Evolutionary conservation across 164 flowering plant genomes (phyloP), one percentile per base, ranked within the genome.

Genomic region (Taxillus chinensis): DNA sequence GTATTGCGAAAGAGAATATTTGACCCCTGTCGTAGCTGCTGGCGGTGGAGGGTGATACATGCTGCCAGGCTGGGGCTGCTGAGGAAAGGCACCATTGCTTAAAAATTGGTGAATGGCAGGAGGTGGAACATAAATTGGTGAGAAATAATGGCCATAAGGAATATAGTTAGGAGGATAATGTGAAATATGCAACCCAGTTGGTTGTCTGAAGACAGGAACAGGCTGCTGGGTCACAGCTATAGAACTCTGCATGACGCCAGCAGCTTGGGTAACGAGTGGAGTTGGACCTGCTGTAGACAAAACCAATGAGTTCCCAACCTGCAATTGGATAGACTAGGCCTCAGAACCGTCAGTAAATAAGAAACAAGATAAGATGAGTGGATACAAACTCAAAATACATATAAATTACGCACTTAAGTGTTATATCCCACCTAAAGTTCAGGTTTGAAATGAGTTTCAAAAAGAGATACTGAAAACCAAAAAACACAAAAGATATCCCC

Each of bases 201-300:
- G 93, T 13, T 85, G 92, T 9, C 95, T 78, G 67, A 86, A 89
- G 49, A 89, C 78, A 56, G 93, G 90, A 45, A 89, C 69, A 48
- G 92, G 82, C 65, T 83, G 97, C 75, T 83, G 96, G 54, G 89
- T 74, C 45, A 83, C 76, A 62, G 86, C 74, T 53, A 85, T 69
- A 53, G 96, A 83, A 60, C 78, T 83, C 62, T 79, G 97, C 93
- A 86, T 75, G 16, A 83, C 76, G 55, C 91, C 97, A 61, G 86
- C 79, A 61, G 90, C 75, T 69, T 86, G 96, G 65, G 81, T 83
- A 16, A 63, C 88, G 53, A 83, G 77, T 8, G 95, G 78, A 48
- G 85, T 73, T 55, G 86, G 83, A 71, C 84, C 74, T 5, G 83
- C 78, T 14, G 89, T 72, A 17, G 92, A 75, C 53, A 85, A 59